These are phyloP conservation scores for Cladorrhinum sp. DNA, from an alignment of 2,329 filamentous ascomycete species.

Conservation along the genomic window DNA sequence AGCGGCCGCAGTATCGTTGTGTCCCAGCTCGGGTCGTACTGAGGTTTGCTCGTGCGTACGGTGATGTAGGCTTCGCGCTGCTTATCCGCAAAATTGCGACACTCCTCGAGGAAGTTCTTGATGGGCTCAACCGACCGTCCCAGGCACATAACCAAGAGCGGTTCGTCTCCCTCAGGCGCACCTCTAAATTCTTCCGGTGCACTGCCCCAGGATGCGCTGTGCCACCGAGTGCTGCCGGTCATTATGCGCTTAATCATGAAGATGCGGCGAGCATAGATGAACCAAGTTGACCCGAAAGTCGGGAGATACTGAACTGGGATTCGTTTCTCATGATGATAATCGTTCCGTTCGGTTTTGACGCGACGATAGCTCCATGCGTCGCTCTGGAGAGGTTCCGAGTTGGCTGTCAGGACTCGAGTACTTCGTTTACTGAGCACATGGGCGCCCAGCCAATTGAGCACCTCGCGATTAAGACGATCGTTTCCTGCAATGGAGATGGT, in stretches of 20 bases:
- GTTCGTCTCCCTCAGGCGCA: slow-evolving; percentile 37
- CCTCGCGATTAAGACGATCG: slow-evolving; percentile 38
- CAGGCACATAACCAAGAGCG: slow-evolving; percentile 39
- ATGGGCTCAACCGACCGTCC: slow-evolving; percentile 47
- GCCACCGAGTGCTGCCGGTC: slow-evolving; percentile 17
- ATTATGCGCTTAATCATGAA: slow-evolving; percentile 37
- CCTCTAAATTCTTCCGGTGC: slow-evolving; percentile 34
- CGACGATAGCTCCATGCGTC: slow-evolving; percentile 33
- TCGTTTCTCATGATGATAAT: slow-evolving; percentile 35
- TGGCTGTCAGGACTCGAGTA: slow-evolving; percentile 35
- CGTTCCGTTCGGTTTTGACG: slow-evolving; percentile 29
- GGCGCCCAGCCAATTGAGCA: slow-evolving; percentile 38
- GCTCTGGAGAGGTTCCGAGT: slow-evolving; percentile 32
- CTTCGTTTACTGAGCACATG: slow-evolving; percentile 33
- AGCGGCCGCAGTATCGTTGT: slow-evolving; percentile 35
- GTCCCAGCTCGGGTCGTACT: slow-evolving; percentile 34
- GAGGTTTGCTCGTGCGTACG: slow-evolving; percentile 33
- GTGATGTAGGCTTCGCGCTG: slow-evolving; percentile 37
- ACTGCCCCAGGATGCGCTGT: slow-evolving; percentile 17
- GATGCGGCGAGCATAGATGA: slow-evolving; percentile 33
- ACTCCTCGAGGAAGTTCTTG: slow-evolving; percentile 43
- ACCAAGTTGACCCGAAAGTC: slow-evolving; percentile 38
- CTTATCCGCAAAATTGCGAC: slow-evolving; percentile 44
- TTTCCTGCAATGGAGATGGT: slow-evolving; percentile 37
- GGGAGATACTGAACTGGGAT: slow-evolving; percentile 37